Base-by-base conservation (phyloP, 176 grass and related monocot genomes). In the Canna indica region DNA sequence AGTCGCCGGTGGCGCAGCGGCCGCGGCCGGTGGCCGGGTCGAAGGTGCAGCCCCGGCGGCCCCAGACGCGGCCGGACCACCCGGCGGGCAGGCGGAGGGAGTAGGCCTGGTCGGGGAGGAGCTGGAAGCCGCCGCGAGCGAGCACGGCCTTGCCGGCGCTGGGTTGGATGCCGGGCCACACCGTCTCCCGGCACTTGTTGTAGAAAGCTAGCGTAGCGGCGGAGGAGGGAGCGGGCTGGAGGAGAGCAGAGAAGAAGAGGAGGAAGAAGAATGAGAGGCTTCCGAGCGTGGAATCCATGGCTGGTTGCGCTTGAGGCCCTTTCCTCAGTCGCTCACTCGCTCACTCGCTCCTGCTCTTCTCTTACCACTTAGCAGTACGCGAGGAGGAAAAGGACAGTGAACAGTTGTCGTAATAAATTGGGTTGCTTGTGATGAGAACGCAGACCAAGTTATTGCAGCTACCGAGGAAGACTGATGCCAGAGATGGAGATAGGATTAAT, bases 151-250 rank as follows among this genome's bases (percentile, higher is more conserved):
- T 88, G 0, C 94, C 94, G 0, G 90, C 94, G 35, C 82, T 83
- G 2, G 90, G 90, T 67, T 99, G 94, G 79, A 99, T 93, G 0
- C 90, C 94, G 0, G 94, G 94, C 94, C 94, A 99, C 61, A 99
- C 94, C 12, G 94, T 87, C 84, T 93, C 94, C 0, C 22, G 33
- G 72, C 94, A 99, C 74, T 64, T 73, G 82, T 99, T 99, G 86
- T 92, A 76, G 45, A 99, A 69, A 24, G 82, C 84, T n/a, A 99
- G 77, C 14, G 86, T 90, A 45, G 94, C 78, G 3, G 88, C 85
- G 17, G 66, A 76, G 38, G 86, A 77, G 20, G 2, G 42, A 5
- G 50, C 14, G 14, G 76, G 42, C 31, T 48, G 47, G 42, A 20
- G 14, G 68, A 70, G 7, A 25, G 27, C 44, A 6, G 32, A 29